These are phyloP conservation scores for Vitellaria paradoxa DNA, from an alignment of 179 eudicot genomes.

Conservation along the genomic window DNA sequence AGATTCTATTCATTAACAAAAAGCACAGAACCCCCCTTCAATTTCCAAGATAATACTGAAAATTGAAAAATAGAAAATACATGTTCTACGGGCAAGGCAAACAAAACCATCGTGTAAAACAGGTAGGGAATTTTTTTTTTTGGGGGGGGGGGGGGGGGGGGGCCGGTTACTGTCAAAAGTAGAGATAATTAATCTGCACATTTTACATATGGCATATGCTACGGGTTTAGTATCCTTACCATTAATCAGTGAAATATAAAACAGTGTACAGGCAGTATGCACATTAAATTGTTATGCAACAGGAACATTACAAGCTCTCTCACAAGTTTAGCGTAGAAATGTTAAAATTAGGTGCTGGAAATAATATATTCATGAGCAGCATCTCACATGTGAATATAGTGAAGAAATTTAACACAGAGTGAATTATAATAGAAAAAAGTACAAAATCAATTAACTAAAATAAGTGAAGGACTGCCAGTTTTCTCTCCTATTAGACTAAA, in stretches of 20 bases:
- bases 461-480: neutral
- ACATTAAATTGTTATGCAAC: neutral
- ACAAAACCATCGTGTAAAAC: neutral
- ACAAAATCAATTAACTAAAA: neutral
- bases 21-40: too few relatives aligned
- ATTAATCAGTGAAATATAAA: neutral
- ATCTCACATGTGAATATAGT: neutral
- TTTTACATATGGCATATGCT: neutral
- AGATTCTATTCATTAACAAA: too few relatives aligned
- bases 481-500: neutral
- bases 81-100: too few relatives aligned
- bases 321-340: neutral
- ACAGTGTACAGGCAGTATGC: too few relatives aligned
- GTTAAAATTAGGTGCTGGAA: neutral
- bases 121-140: neutral
- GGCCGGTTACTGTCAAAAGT: neutral
- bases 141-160: too few relatives aligned
- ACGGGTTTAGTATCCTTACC: too few relatives aligned
- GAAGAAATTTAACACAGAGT: neutral
- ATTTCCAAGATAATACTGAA: too few relatives aligned
- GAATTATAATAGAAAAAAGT: neutral
- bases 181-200: neutral
- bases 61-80: too few relatives aligned
- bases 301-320: neutral
- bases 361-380: neutral